Percentiles rank a stretch among this genome's conserved stretches.
Evolutionary conservation across 805 yeast genomes (phyloP).

Genomic region (Wickerhamiella sergipiensis): DNA sequence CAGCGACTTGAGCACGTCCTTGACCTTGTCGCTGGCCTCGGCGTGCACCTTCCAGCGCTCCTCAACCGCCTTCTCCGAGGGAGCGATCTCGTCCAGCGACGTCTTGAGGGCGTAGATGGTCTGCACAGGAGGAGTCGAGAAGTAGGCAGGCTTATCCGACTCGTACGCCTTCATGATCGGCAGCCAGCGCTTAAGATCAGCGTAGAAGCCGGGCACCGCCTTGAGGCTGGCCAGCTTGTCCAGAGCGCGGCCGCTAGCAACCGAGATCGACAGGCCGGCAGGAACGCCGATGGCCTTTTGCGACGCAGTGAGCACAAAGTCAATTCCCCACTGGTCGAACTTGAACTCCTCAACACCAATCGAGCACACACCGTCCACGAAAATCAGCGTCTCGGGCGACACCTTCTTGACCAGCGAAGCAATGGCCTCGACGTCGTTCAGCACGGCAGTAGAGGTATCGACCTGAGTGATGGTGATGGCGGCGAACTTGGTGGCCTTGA

Average conservation of each 20-base stretch:
- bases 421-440: conserved; percentile 52
- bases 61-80: conserved; percentile 32
- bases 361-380: conserved; percentile 93
- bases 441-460: conserved; percentile 93
- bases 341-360: conserved; percentile 77
- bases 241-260: conserved; percentile 65
- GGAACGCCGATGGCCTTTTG: conserved; percentile 95
- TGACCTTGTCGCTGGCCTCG: conserved; percentile 50
- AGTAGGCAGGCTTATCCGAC: conserved; percentile 63
- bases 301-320: conserved; percentile 79
- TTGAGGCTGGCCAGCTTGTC: conserved; percentile 41
- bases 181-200: conserved; percentile 69
- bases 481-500: conserved; percentile 40
- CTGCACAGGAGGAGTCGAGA: conserved; percentile 96
- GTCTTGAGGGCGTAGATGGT: conserved; percentile 66
- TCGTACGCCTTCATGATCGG: conserved; percentile 85
- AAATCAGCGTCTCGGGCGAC: conserved; percentile 68
- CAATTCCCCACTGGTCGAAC: conserved; percentile 83
- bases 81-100: conserved; percentile 53
- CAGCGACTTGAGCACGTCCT: conserved; percentile 38
- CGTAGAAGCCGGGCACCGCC: conserved; percentile 40
- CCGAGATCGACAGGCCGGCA: conserved; percentile 72
- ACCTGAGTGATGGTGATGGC: conserved; percentile 85
- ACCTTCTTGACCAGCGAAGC: conserved; percentile 44
- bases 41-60: conserved; percentile 51